Evolutionary conservation across 208 protist genomes (phyloP).

Genomic region (Leptomonas seymouri): DNA sequence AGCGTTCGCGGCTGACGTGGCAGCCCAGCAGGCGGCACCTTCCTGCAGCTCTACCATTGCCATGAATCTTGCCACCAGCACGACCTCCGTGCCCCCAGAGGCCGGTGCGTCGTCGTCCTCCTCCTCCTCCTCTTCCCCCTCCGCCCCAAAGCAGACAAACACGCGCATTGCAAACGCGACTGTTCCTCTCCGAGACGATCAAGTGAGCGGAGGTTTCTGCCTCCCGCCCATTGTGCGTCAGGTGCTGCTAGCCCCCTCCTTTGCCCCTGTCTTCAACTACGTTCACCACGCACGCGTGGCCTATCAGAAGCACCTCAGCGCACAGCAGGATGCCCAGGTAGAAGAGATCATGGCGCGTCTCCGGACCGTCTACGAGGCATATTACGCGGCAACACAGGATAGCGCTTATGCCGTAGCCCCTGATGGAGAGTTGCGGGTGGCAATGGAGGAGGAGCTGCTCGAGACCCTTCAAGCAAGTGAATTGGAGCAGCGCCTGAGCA

Average conservation of each 20-base stretch:
- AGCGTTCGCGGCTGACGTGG: slow-evolving; percentile 32
- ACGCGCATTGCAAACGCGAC: not conserved
- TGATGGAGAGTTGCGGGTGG: slow-evolving; percentile 34
- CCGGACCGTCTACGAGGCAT: slow-evolving; percentile 32
- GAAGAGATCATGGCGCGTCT: slow-evolving; percentile 35
- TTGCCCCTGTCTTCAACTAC: slow-evolving; percentile 57
- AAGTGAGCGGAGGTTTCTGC: slow-evolving; percentile 7
- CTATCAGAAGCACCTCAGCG: slow-evolving; percentile 45
- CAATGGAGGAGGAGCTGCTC: slow-evolving; percentile 36
- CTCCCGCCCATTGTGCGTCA: slow-evolving; percentile 47
- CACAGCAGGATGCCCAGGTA: slow-evolving; percentile 32
- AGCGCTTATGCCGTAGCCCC: slow-evolving; percentile 26
- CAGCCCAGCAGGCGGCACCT: slow-evolving; percentile 11
- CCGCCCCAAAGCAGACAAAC: not conserved
- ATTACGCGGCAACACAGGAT: slow-evolving; percentile 29
- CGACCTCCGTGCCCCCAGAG: not conserved
- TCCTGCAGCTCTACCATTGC: no score
- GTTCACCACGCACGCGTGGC: slow-evolving; percentile 34
- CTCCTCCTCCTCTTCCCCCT: not conserved
- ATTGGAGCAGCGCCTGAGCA: not conserved
- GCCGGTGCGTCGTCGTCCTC: not conserved
- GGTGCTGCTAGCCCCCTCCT: slow-evolving; percentile 52
- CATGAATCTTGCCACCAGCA: no score
- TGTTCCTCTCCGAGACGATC: not conserved
- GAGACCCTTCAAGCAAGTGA: slow-evolving; percentile 20